A percentile compares a stretch with the other conserved stretches of the same genome.
Evolutionary conservation across 2,329 filamentous ascomycete species (phyloP).

Genomic region (Lecanicillium sp.): DNA sequence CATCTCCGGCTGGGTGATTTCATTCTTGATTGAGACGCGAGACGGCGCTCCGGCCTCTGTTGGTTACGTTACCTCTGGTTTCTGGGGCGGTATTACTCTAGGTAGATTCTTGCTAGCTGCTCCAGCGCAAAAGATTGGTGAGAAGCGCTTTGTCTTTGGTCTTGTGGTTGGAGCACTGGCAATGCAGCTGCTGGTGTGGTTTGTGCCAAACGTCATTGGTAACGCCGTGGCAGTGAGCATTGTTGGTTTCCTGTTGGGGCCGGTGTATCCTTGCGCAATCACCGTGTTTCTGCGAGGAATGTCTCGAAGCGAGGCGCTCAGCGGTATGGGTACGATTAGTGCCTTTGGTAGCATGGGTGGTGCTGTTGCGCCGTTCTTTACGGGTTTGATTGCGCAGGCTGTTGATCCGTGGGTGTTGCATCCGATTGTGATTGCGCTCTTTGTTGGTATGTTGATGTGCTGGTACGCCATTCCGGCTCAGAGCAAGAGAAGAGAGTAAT

Average conservation of each 20-base stretch:
- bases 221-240: slow-evolving; percentile 60
- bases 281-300: slow-evolving; percentile 55
- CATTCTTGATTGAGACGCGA: slow-evolving; percentile 68
- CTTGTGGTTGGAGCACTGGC: slow-evolving; percentile 52
- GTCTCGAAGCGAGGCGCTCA: slow-evolving; percentile 50
- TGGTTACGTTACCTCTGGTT: slow-evolving; percentile 70
- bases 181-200: slow-evolving; percentile 73
- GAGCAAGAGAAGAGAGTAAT: slow-evolving; percentile 52
- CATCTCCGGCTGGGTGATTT: slow-evolving; percentile 81
- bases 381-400: slow-evolving; percentile 53
- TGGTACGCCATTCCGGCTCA: slow-evolving; percentile 52
- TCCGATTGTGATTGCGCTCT: slow-evolving; percentile 60
- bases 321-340: slow-evolving; percentile 58
- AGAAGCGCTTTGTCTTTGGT: slow-evolving; percentile 58
- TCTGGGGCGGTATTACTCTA: slow-evolving; percentile 66
- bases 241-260: slow-evolving; percentile 67
- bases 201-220: slow-evolving; percentile 65
- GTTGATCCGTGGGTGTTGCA: slow-evolving; percentile 55
- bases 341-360: slow-evolving; percentile 63
- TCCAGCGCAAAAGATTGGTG: slow-evolving; percentile 58
- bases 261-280: slow-evolving; percentile 68
- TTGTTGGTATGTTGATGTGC: slow-evolving; percentile 54
- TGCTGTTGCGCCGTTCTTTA: slow-evolving; percentile 57
- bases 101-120: slow-evolving; percentile 65
- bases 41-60: slow-evolving; percentile 61